Conservation (phyloP, 2,329 filamentous ascomycete genomes). For the Plectosphaerella cucumerina region DNA sequence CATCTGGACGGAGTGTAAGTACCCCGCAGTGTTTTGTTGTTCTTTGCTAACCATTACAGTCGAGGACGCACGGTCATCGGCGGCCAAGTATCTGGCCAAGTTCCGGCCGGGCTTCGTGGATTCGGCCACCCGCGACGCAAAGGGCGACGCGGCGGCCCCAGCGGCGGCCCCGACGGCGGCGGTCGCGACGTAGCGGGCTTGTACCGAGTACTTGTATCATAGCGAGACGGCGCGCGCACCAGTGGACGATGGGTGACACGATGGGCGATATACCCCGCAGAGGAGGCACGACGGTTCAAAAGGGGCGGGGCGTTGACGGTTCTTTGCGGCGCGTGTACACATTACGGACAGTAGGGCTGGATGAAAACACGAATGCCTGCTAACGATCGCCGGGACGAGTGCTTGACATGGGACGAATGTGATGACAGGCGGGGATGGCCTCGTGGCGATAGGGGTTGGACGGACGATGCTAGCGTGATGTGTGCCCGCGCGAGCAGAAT, state of each 20-base stretch:
- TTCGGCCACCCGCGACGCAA: constrained; percentile 19
- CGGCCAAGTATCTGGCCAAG: constrained; percentile 57
- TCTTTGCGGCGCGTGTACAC: too few species aligned
- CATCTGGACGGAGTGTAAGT: constrained; percentile 63
- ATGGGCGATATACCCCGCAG: background rate
- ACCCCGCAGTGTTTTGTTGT: background rate
- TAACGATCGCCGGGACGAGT: too few species aligned
- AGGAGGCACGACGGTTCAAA: background rate
- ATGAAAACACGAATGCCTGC: too few species aligned
- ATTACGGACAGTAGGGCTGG: too few species aligned
- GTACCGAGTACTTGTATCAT: background rate
- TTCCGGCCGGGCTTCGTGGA: constrained; percentile 52
- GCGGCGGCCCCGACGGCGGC: background rate
- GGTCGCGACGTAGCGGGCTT: background rate
- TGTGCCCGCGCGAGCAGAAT: too few species aligned
- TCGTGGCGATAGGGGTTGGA: too few species aligned
- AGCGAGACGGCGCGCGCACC: background rate
- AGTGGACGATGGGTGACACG: too few species aligned
- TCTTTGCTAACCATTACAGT: constrained; percentile 32
- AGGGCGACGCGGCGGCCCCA: constrained; percentile 5
- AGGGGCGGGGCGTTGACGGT: too few species aligned
- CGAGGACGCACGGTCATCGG: constrained; percentile 59
- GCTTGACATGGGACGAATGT: too few species aligned
- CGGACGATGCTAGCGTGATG: too few species aligned
- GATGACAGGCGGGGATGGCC: too few species aligned